A percentile compares a stretch with the other conserved stretches of the same genome.
Conservation (phyloP, 768 basidiomycete genomes). For the Tremella fuciformis region DNA sequence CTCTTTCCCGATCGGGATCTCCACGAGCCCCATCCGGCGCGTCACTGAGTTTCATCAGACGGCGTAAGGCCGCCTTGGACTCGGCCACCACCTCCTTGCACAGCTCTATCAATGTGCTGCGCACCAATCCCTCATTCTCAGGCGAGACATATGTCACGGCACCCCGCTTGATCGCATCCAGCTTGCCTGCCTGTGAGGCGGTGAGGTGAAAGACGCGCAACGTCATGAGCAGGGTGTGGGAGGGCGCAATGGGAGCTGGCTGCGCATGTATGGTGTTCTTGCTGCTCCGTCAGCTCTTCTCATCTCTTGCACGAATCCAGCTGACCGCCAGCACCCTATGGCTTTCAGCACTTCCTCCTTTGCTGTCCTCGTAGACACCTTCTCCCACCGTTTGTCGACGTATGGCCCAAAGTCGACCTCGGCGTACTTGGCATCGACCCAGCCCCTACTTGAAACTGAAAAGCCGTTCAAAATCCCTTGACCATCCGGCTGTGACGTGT, state of each 20-base stretch:
- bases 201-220: conserved; percentile 39
- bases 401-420: conserved; percentile 66
- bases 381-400: conserved; percentile 53
- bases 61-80: conserved; percentile 6
- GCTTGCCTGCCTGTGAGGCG: conserved; percentile 15
- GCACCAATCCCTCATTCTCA: conserved; percentile 34
- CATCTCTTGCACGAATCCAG: not conserved
- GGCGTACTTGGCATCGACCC: conserved; percentile 39
- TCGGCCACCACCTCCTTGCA: conserved; percentile 18
- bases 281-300: conserved; percentile 54
- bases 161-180: conserved; percentile 15
- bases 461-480: too few species aligned
- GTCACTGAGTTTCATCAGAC: too few species aligned
- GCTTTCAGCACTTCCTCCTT: conserved; percentile 61
- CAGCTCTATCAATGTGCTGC: conserved; percentile 18
- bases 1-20: not conserved
- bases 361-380: conserved; percentile 52
- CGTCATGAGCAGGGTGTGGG: conserved; percentile 60
- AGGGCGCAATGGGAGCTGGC: conserved; percentile 67
- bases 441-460: too few species aligned
- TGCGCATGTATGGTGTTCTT: conserved; percentile 73
- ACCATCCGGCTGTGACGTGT: too few species aligned
- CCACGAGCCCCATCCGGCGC: too few species aligned
- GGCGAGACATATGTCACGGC: conserved; percentile 40
- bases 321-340: conserved; percentile 82